phyloP scores from a whole-genome alignment of 805 yeast genomes.

The Starmerella geochares region DNA sequence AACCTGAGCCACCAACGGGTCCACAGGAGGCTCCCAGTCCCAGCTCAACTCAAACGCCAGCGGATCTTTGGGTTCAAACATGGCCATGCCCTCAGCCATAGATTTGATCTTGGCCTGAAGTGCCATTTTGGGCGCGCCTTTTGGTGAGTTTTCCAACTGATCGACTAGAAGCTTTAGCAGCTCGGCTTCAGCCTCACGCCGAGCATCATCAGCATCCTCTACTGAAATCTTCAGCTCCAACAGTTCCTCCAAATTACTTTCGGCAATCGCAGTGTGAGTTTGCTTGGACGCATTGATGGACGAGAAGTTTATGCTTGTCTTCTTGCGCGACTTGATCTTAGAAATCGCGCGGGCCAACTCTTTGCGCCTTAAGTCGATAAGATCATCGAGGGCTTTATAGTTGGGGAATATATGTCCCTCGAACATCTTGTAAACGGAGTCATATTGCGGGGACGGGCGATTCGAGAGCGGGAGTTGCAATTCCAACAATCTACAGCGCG shows the following conservation, averaged over 20 bases:
- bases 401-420: neutral
- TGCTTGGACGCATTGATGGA: constrained; percentile 1
- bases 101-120: constrained; percentile 40
- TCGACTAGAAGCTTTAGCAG: constrained; percentile 48
- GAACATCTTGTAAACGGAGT: constrained; percentile 11
- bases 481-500: constrained; percentile 14
- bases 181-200: constrained; percentile 52
- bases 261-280: neutral
- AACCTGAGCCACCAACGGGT: too few relatives aligned
- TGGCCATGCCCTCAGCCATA: constrained; percentile 61
- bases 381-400: constrained; percentile 21
- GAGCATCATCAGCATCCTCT: constrained; percentile 48
- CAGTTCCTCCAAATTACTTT: constrained; percentile 43
- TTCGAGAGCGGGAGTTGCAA: neutral
- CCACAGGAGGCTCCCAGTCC: constrained; percentile 49
- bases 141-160: constrained; percentile 39
- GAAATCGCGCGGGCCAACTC: constrained; percentile 26
- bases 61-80: constrained; percentile 50
- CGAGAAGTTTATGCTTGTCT: constrained; percentile 23
- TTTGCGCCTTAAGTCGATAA: constrained; percentile 24
- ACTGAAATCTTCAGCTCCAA: constrained; percentile 50
- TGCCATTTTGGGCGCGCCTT: constrained; percentile 10
- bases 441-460: constrained; percentile 14
- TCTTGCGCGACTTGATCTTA: constrained; percentile 24
- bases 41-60: constrained; percentile 35